Evolutionary conservation across 2,329 filamentous ascomycete genomes (phyloP), one percentile per base, ranked within the genome.

Genomic region (Rhinocladiella similis): DNA sequence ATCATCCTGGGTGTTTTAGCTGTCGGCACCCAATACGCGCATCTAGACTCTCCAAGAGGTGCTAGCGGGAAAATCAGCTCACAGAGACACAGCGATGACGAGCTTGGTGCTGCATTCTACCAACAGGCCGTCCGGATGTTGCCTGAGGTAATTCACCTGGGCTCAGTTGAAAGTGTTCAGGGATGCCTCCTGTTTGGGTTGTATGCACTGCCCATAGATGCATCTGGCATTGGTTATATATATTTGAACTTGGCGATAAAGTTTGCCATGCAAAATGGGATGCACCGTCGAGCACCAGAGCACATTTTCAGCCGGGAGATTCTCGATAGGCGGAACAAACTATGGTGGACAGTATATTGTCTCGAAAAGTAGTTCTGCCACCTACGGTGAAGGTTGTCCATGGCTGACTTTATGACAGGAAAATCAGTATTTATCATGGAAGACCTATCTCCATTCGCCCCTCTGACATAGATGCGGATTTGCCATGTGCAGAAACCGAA

Each of bases 221-320:
- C 81, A 0, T 81, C 80, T 1, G 82, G 81, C 0, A 66, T 84
- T 16, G 79, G 79, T 1, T 84, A 83, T 60, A 81, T 80, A 2
- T 84, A 84, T 60, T 73, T 83, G 46, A 80, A 80, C 5, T 66
- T 84, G 12, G 79, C 80, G 1, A 70, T 83, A 41, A 83, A 82
- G 56, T 70, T 84, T 54, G 82, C 81, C 1, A 82, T 84, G 13
- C 81, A 83, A 59, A 84, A 84, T 63, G 82, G 82, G 7, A 83
- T 84, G 81, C 82, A 84, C 61, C 73, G 82, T 47, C 77, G 73
- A 53, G 80, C 78, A 56, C 69, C 75, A 1, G 78, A 76, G 1
- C 74, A 77, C 48, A 76, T 73, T 0, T 70, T 82, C 10, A 76
- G 79, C 25, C 69, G 75, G 12, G 72, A 73, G 27, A 76, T 80